Evolutionary conservation across 441 rosid species (phyloP), one percentile per base, ranked within the genome.

Genomic region (Mallotus japonicus): DNA sequence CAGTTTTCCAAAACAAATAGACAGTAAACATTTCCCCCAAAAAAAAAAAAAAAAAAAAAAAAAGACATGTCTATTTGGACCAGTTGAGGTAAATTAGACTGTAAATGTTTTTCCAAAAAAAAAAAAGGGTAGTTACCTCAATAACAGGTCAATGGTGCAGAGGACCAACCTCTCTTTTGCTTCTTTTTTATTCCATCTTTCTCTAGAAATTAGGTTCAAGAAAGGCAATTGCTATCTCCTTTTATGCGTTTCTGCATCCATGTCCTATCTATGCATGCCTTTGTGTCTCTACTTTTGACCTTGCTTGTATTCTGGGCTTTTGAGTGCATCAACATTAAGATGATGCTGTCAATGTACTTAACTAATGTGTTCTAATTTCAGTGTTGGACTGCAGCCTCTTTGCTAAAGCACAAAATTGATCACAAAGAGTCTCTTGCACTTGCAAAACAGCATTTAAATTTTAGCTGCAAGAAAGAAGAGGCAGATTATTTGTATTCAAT

Each of bases 381-480:
- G 97, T 91, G 97, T 76, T 89, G 95, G 98, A 88, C 82, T 71
- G 90, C 96, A 78, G 92, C 90, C 70, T 86, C 92, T 73, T 73
- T 90, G 83, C 76, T 82, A 77, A 88, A 87, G 89, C 75, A 85
- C 74, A 88, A 88, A 82, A 78, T 90, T 76, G 79, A 81, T 80
- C 89, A 72, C 78, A 86, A 79, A 80, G 91, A 85, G 81, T 90
- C 97, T 24, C 80, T 95, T 81, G 88, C 66, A 55, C 86, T 82
- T 64, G 96, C 95, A 62, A 87, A 84, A 80, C 75, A 83, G 75
- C 88, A 80, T 79, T 80, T 93, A 65, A 83, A 85, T 59, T 91
- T 88, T 73, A 22, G 59, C 71, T 95, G 99, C 90, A 83, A 77
- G 73, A 84, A 78, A 81, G 88, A 82, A 73, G 92, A 93, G 76